phyloP scores from a whole-genome alignment of 352 stramenopile species.

The Phytophthora megakarya region DNA sequence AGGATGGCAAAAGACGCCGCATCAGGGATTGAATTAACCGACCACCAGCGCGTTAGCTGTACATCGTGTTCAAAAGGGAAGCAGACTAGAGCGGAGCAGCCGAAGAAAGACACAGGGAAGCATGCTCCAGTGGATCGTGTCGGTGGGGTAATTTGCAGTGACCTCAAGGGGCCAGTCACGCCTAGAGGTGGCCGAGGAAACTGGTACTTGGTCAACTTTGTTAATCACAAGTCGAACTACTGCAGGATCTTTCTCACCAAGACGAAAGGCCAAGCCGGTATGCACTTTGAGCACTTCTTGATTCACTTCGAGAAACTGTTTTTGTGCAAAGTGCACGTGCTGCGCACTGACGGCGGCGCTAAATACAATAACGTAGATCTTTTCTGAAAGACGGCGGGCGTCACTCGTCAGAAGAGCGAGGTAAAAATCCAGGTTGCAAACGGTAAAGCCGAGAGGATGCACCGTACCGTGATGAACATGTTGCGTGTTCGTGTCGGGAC shows the following conservation, averaged over 20 bases:
- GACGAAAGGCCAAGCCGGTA: conserved; percentile 16
- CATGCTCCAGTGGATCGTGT: conserved; percentile 18
- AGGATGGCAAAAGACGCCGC: conserved; percentile 4
- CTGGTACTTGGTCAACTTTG: conserved; percentile 27
- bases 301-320: conserved; percentile 20
- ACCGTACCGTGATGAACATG: conserved; percentile 43
- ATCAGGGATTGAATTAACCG: conserved; percentile 6
- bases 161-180: conserved; percentile 25
- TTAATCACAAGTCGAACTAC: conserved; percentile 30
- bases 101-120: conserved; percentile 12
- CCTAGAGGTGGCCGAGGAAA: conserved; percentile 11
- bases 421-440: conserved; percentile 31
- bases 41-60: background rate
- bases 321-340: conserved; percentile 2
- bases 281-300: conserved; percentile 14
- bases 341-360: conserved; percentile 24
- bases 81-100: background rate
- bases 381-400: conserved; percentile 30
- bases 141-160: conserved; percentile 15
- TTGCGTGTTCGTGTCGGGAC: conserved; percentile 34
- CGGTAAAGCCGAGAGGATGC: conserved; percentile 39
- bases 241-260: conserved; percentile 14
- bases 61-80: conserved; percentile 21
- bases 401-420: conserved; percentile 33
- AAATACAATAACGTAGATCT: conserved; percentile 36